Percentiles rank a stretch among this genome's conserved stretches.
These are phyloP conservation scores for Leavenworthia alabamica DNA, from an alignment of 345 rosid genomes.

Conservation along the genomic window DNA sequence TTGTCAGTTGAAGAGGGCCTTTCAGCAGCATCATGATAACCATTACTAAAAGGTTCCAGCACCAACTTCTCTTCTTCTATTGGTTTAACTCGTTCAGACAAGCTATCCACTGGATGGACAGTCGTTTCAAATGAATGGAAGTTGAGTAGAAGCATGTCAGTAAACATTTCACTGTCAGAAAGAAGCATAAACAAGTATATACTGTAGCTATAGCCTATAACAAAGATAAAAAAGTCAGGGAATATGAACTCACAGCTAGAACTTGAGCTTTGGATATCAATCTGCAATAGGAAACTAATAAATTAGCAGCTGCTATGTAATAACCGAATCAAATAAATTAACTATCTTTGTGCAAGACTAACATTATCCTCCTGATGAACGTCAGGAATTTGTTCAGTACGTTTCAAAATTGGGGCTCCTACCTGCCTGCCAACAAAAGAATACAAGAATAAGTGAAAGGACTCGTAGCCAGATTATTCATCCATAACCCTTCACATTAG, in stretches of 20 bases:
- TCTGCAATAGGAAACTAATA: conserved; percentile 39
- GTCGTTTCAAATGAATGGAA: conserved; percentile 16
- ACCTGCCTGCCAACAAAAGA: conserved; percentile 48
- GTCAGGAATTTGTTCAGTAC: conserved; percentile 30
- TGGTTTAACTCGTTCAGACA: conserved; percentile 35
- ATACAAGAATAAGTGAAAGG: conserved; percentile 29
- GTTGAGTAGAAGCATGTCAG: not conserved
- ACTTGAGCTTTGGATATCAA: conserved; percentile 38
- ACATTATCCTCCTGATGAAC: conserved; percentile 37
- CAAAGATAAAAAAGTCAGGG: not conserved
- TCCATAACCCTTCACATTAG: not conserved
- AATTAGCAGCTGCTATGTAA: conserved; percentile 1
- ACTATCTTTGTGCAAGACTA: not conserved
- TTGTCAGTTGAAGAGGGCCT: conserved; percentile 21
- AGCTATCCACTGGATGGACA: conserved; percentile 31
- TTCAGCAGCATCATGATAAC: conserved; percentile 27
- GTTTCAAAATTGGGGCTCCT: conserved; percentile 24
- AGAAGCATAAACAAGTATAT: not conserved
- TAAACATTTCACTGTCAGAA: not conserved
- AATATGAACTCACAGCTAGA: conserved; percentile 41
- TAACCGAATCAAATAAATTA: not conserved
- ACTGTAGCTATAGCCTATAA: not conserved
- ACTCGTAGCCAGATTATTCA: not conserved
- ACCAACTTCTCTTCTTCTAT: conserved; percentile 33
- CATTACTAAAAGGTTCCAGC: conserved; percentile 22